These are phyloP conservation scores for Sabuloglossum arenarium DNA, from an alignment of 495 filamentous ascomycete genomes.

Conservation along the genomic window DNA sequence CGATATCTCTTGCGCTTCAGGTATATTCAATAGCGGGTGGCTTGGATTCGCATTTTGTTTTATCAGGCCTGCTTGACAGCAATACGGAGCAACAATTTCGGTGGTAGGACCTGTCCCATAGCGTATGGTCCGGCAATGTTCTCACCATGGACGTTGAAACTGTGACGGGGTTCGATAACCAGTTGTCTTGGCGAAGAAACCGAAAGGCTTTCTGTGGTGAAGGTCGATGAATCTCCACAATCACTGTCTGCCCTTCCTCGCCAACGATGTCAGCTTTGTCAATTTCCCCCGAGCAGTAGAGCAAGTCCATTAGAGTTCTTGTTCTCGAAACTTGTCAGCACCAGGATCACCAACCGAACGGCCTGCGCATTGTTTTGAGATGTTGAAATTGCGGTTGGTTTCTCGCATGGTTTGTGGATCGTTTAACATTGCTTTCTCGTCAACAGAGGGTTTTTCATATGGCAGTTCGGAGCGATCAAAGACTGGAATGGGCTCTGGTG, in stretches of 20 bases:
- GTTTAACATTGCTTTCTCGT: background rate
- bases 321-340: background rate
- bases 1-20: background rate
- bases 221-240: background rate
- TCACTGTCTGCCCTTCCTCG: background rate
- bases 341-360: background rate
- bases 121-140: background rate
- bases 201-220: background rate
- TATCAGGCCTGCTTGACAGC: background rate
- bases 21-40: background rate
- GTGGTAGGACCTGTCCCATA: background rate
- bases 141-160: background rate
- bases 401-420: background rate
- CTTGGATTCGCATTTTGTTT: background rate
- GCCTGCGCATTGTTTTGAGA: background rate
- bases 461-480: constrained; percentile 1
- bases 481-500: background rate
- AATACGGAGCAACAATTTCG: background rate
- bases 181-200: background rate
- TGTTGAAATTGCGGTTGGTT: background rate
- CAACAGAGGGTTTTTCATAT: background rate
- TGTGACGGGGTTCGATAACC: background rate
- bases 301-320: no score
- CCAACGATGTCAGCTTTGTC: background rate
- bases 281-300: background rate